phyloP scores from a whole-genome alignment of 768 basidiomycete genomes.

The Leccinum olivaceopallidum region DNA sequence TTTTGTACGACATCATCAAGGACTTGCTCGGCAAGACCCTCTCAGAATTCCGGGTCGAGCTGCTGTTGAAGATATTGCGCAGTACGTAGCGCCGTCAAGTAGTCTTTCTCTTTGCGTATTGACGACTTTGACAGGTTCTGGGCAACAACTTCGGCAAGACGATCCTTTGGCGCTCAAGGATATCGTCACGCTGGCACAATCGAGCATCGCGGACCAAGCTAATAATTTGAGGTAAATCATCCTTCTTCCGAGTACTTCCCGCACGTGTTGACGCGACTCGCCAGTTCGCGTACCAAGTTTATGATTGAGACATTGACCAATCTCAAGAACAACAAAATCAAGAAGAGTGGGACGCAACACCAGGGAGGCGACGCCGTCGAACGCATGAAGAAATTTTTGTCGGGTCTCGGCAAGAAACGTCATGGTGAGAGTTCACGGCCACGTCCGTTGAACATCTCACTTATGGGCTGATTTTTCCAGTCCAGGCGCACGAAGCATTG shows the following conservation, averaged over 20 bases:
- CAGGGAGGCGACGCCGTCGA: slow-evolving; percentile 77
- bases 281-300: slow-evolving; percentile 89
- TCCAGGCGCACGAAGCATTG: slow-evolving; percentile 81
- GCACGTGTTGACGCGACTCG: slow-evolving; percentile 2
- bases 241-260: background rate
- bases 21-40: slow-evolving; percentile 64
- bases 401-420: slow-evolving; percentile 71
- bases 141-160: slow-evolving; percentile 86
- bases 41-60: slow-evolving; percentile 80
- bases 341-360: slow-evolving; percentile 61
- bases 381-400: slow-evolving; percentile 87
- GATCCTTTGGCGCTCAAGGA: slow-evolving; percentile 93
- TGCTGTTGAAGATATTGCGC: slow-evolving; percentile 81
- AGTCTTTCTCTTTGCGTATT: background rate
- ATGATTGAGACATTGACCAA: slow-evolving; percentile 94
- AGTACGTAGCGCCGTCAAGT: slow-evolving; percentile 48
- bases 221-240: slow-evolving; percentile 48
- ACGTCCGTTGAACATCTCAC: background rate
- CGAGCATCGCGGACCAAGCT: slow-evolving; percentile 57
- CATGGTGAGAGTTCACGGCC: slow-evolving; percentile 48
- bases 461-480: slow-evolving; percentile 38
- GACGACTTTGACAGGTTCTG: slow-evolving; percentile 67
- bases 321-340: slow-evolving; percentile 89
- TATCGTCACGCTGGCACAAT: slow-evolving; percentile 81
- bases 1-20: slow-evolving; percentile 91